phyloP scores from a whole-genome alignment of 1,139 yeast species.

The Candida albicans region DNA sequence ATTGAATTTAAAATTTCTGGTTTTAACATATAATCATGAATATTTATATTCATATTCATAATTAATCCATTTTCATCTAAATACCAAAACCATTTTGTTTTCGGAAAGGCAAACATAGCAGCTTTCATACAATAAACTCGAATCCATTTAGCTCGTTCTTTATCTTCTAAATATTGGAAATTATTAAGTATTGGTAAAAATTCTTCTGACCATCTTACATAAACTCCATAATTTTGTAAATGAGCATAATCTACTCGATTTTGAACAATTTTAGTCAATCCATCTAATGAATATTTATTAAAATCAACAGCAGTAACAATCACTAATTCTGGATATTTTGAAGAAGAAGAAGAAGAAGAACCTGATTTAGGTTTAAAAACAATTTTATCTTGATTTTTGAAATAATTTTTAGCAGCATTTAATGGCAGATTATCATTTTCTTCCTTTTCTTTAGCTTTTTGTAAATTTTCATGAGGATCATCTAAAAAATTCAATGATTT shows the following conservation, averaged over 20 bases:
- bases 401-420: slow-evolving; percentile 52
- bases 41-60: slow-evolving; percentile 60
- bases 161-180: slow-evolving; percentile 32
- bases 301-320: slow-evolving; percentile 83
- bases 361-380: slow-evolving; percentile 45
- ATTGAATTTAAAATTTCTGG: slow-evolving; percentile 57
- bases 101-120: slow-evolving; percentile 85
- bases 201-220: slow-evolving; percentile 81
- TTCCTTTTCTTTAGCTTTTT: slow-evolving; percentile 39
- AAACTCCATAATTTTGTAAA: slow-evolving; percentile 70
- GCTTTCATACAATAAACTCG: slow-evolving; percentile 63
- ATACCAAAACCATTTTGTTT: slow-evolving; percentile 83
- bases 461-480: slow-evolving; percentile 42
- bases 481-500: slow-evolving; percentile 46
- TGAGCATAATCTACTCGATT: slow-evolving; percentile 83
- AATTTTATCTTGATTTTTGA: slow-evolving; percentile 64
- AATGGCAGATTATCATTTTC: slow-evolving; percentile 38
- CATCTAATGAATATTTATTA: slow-evolving; percentile 60
- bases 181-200: slow-evolving; percentile 60
- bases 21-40: slow-evolving; percentile 56
- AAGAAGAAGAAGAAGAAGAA: slow-evolving; percentile 9
- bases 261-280: slow-evolving; percentile 66
- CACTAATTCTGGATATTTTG: slow-evolving; percentile 64
- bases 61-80: slow-evolving; percentile 73
- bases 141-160: slow-evolving; percentile 55